Evolutionary conservation across 2,329 filamentous ascomycete genomes (phyloP), one percentile per base, ranked within the genome.

Genomic region (Penicillium sp.): DNA sequence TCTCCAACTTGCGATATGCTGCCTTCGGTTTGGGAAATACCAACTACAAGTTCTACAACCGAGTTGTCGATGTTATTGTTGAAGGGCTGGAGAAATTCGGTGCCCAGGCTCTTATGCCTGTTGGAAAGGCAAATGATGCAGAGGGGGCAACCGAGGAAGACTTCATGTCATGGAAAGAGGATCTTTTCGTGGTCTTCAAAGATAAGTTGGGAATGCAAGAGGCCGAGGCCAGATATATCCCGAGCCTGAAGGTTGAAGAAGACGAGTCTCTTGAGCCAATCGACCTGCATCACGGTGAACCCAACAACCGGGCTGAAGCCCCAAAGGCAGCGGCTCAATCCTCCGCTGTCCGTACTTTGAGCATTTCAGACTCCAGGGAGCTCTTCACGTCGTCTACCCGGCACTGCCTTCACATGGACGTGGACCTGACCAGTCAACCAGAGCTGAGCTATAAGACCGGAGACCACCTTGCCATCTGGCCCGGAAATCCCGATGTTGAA

Each of bases 21-120:
- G 86, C 90, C 52, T 96, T 97, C 66, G 92, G 92, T 61, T 84
- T 97, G 38, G 92, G 92, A 55, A 97, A 97, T 80, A 96, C 95
- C 79, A 96, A 92, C 32, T 97, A 97, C 73, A 91, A 96, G 72
- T 91, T 96, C 78, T 97, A 96, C 81, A 97, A 97, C 79, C 88
- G 88, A 46, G 93, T 97, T 85, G 89, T 96, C 55, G 89, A 91
- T 74, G 89, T 91, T 59, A 86, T 96, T 52, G 84, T 90, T 74
- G 87, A 88, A 73, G 84, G 83, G 49, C 78, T 97, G 50, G 79
- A 86, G 66, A 89, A 86, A 66, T 81, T 91, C 6, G 91, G 92
- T 44, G 92, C 89, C 7, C 81, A 83, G 64, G 82, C 88, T 57
- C 87, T 96, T 56, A 89, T 91, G 50, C 81, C 86, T 46, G 89